Percentiles rank a stretch among this genome's conserved stretches.
Conservation (phyloP, 2,329 filamentous ascomycete species). For the Coniella vitis region DNA sequence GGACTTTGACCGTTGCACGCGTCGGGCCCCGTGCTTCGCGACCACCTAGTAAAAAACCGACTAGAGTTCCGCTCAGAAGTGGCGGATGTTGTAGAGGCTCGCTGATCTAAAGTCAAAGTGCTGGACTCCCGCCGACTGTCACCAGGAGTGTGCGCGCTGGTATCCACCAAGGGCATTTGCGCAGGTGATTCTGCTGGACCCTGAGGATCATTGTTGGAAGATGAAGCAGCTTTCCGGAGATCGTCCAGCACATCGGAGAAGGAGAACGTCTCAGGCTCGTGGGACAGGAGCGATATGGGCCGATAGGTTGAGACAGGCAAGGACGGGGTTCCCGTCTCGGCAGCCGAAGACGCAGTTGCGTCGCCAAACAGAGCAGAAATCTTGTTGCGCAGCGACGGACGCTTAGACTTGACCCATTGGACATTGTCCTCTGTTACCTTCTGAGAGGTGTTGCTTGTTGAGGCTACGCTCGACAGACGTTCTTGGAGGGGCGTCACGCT, state of each 20-base stretch:
- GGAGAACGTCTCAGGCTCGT: constrained; percentile 3
- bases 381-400: constrained; percentile 8
- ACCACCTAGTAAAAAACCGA: too few species aligned
- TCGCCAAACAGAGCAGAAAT: constrained; percentile 12
- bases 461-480: background rate
- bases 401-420: background rate
- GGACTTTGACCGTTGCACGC: too few species aligned
- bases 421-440: background rate
- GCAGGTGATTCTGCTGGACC: background rate
- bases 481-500: background rate
- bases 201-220: background rate
- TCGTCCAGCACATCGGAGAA: constrained; percentile 14
- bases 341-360: background rate
- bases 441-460: background rate
- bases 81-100: too few species aligned
- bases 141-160: background rate
- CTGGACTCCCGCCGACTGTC: background rate
- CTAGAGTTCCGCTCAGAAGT: too few species aligned
- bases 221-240: constrained; percentile 5
- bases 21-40: too few species aligned
- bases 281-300: constrained; percentile 11
- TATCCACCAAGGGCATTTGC: background rate
- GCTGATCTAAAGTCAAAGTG: too few species aligned
- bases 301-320: background rate
- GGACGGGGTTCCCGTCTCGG: background rate